Conservation (phyloP, 306 rosid species). For the Dryas alaskensis region DNA sequence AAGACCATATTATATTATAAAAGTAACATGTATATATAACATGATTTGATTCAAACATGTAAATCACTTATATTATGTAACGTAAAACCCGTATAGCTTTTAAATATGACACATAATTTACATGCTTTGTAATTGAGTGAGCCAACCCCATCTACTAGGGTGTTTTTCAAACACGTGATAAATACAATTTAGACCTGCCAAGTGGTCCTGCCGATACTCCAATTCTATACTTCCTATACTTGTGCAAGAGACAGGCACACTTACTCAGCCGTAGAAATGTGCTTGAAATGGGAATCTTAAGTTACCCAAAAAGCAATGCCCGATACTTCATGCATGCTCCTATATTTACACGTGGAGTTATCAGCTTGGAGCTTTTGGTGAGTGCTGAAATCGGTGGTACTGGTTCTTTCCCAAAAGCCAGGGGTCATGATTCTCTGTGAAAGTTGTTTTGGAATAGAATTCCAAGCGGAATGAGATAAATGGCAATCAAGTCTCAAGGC, state of each 20-base stretch:
- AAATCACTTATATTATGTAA: too few relatives aligned
- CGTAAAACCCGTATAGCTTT: too few relatives aligned
- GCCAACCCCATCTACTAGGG: too few relatives aligned
- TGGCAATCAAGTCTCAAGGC: background rate
- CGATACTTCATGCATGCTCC: background rate
- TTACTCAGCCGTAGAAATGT: background rate
- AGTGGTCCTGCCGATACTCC: background rate
- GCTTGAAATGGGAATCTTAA: background rate
- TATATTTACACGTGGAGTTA: slow-evolving; percentile 10
- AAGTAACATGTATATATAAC: too few relatives aligned
- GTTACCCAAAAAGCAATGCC: background rate
- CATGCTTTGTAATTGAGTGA: too few relatives aligned
- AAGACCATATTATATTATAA: too few relatives aligned
- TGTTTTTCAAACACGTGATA: too few relatives aligned
- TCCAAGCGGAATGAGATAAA: background rate
- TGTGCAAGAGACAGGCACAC: background rate
- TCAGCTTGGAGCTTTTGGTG: background rate
- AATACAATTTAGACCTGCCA: background rate
- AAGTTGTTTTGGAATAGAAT: slow-evolving; percentile 2
- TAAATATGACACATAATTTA: too few relatives aligned
- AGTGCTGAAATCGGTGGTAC: background rate
- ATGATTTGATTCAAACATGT: too few relatives aligned
- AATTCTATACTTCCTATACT: background rate
- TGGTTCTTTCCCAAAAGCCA: background rate
- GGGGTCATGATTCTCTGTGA: background rate